These are phyloP conservation scores for Cystodermella granulosa DNA, from an alignment of 1,284 basidiomycete genomes.

Conservation along the genomic window DNA sequence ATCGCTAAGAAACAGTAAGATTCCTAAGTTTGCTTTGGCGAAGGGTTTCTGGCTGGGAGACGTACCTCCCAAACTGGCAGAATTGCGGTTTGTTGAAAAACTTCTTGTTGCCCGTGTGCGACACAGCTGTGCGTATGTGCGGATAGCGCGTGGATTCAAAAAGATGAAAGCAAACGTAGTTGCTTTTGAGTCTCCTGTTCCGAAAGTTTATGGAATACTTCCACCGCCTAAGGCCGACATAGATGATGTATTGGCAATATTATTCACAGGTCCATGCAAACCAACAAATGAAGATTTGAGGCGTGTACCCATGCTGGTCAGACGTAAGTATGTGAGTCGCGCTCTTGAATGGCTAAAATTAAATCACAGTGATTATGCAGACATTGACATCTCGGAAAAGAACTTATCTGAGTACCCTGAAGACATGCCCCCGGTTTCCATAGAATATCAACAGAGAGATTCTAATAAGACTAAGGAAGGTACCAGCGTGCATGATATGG, in stretches of 20 bases:
- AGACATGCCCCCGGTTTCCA: constrained; percentile 25
- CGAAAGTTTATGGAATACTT: constrained; percentile 30
- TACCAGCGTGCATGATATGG: constrained; percentile 22
- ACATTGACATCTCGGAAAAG: constrained; percentile 33
- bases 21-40: constrained; percentile 30
- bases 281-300: constrained; percentile 34
- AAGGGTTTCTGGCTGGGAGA: constrained; percentile 40
- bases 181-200: constrained; percentile 30
- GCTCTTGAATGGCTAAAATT: constrained; percentile 39
- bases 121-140: constrained; percentile 29
- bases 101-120: constrained; percentile 29
- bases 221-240: constrained; percentile 36
- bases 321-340: constrained; percentile 21
- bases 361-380: constrained; percentile 37
- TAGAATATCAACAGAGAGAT: constrained; percentile 21
- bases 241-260: too few relatives aligned
- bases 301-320: constrained; percentile 35
- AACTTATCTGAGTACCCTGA: constrained; percentile 34
- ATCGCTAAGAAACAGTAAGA: constrained; percentile 13
- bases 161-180: constrained; percentile 40
- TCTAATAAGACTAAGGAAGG: constrained; percentile 13
- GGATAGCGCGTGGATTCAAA: constrained; percentile 23
- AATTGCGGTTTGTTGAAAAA: constrained; percentile 31
- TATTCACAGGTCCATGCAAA: constrained; percentile 31
- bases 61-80: constrained; percentile 26